Evolutionary conservation across 2,329 filamentous ascomycete species (phyloP).

Genomic region (Verruconis gallopava): DNA sequence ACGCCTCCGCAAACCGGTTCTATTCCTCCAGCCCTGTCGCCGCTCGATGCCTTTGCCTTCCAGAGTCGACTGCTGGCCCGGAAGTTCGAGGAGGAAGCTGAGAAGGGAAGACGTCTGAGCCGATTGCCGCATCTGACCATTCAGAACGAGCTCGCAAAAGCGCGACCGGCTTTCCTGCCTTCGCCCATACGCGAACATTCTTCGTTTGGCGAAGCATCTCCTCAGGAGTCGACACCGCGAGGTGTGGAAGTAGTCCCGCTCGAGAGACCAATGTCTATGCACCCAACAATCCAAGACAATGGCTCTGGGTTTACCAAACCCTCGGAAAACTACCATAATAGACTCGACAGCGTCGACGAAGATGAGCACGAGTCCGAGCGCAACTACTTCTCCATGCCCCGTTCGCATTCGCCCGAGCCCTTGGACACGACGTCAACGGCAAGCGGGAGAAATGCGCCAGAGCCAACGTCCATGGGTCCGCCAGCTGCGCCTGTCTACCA

Average conservation of each 20-base stretch:
- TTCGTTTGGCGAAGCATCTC: constrained; percentile 1
- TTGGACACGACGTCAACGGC: constrained; percentile 28
- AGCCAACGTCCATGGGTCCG: constrained; percentile 8
- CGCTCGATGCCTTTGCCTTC: constrained; percentile 85
- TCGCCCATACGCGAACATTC: constrained; percentile 26
- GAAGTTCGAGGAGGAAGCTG: constrained; percentile 65
- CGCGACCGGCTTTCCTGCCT: constrained; percentile 69
- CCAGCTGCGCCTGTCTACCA: neutral
- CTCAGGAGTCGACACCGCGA: constrained; percentile 11
- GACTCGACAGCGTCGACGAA: constrained; percentile 25
- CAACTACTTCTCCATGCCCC: constrained; percentile 33
- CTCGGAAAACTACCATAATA: constrained; percentile 15
- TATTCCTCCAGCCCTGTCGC: constrained; percentile 78
- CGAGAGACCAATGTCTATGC: constrained; percentile 23
- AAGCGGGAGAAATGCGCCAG: constrained; percentile 13
- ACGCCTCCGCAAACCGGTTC: constrained; percentile 39
- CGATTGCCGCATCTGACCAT: constrained; percentile 72
- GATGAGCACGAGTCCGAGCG: constrained; percentile 14
- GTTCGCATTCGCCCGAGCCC: constrained; percentile 32
- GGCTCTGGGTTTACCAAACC: constrained; percentile 3
- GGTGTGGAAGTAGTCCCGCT: constrained; percentile 17
- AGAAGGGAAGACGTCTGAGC: constrained; percentile 67
- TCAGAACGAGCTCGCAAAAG: constrained; percentile 66
- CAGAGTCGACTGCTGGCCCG: constrained; percentile 80
- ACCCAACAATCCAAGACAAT: constrained; percentile 23